These are phyloP conservation scores for Penicillium pulvis DNA, from an alignment of 495 filamentous ascomycete species.

Conservation along the genomic window DNA sequence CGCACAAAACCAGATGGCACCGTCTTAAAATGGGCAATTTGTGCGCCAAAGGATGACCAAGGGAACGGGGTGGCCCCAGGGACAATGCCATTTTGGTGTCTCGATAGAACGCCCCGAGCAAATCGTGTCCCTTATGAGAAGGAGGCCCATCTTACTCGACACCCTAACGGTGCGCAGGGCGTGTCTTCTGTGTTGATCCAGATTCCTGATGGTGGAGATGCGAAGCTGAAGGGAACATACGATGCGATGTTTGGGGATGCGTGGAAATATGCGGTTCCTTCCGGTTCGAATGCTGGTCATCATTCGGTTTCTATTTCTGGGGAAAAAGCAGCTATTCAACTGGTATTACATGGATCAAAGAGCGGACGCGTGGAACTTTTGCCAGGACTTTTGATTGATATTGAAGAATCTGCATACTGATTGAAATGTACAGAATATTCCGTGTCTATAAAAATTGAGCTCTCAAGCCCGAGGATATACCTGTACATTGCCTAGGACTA, in stretches of 20 bases:
- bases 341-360: constrained; percentile 17
- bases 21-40: constrained; percentile 20
- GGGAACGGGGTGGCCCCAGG: constrained; percentile 8
- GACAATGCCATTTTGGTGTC: constrained; percentile 26
- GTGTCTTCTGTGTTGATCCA: constrained; percentile 16
- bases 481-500: too few relatives aligned
- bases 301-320: constrained; percentile 12
- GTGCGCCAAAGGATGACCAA: constrained; percentile 1
- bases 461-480: too few relatives aligned
- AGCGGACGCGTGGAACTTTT: constrained; percentile 16
- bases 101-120: constrained; percentile 21
- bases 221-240: constrained; percentile 10
- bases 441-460: too few relatives aligned
- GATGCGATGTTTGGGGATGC: constrained; percentile 10
- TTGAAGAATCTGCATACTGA: constrained; percentile 9
- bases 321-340: constrained; percentile 7
- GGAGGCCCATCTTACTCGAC: constrained; percentile 15
- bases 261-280: constrained; percentile 23
- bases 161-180: constrained; percentile 18
- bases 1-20: constrained; percentile 19
- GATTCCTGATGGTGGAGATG: constrained; percentile 1
- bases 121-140: constrained; percentile 23
- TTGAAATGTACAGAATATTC: neutral
- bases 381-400: constrained; percentile 17
- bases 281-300: constrained; percentile 4